Base-by-base conservation (phyloP, 441 rosid species). In the Populus trichocarpa region DNA sequence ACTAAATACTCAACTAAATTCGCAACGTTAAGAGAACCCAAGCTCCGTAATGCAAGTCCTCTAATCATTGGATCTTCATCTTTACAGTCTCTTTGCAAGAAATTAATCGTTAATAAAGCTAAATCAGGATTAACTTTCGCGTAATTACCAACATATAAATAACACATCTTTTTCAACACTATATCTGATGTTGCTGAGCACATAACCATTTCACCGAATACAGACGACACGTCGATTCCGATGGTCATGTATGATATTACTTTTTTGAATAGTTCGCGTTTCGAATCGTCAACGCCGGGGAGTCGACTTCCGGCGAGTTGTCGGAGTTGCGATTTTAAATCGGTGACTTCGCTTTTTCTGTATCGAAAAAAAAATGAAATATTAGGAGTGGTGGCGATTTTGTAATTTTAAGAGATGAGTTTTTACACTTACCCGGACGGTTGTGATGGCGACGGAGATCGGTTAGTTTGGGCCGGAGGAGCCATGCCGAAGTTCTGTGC, bases 201-300 rank as follows among this genome's bases (percentile, higher is more conserved):
- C 99, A 96, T 96, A 64, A 96, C 98, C 98, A 96, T 96, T 89
- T 96, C 99, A 18, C 99, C 97, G 46, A 96, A 96, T n/a, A 96
- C 88, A 20, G 98, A 86, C 4, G 99, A 90, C 78, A 96, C 99
- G 32, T 96, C 99, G 66, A 96, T 88, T 68, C 99, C 97, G 22
- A 96, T 89, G 5, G 97, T 96, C 99, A 94, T 96, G 84, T 89
- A 87, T 2, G 99, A 94, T 67, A 96, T 96, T 53, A 91, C 99
- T 81, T 94, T 96, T 91, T 96, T 96, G 89, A 82, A 96, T 72
- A 96, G 91, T 72, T 96, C 99, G 0, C 97, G 93, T 83, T 96
- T 96, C 5, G 98, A 94, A 87, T 96, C 98, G 77, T 96, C 99
- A 46, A 88, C 93, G 59, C 99, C 97, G 12, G 97, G 96, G 53